Evolutionary conservation across 148 eudicot genomes (phyloP).

Genomic region (Rhododendron mucronatum): DNA sequence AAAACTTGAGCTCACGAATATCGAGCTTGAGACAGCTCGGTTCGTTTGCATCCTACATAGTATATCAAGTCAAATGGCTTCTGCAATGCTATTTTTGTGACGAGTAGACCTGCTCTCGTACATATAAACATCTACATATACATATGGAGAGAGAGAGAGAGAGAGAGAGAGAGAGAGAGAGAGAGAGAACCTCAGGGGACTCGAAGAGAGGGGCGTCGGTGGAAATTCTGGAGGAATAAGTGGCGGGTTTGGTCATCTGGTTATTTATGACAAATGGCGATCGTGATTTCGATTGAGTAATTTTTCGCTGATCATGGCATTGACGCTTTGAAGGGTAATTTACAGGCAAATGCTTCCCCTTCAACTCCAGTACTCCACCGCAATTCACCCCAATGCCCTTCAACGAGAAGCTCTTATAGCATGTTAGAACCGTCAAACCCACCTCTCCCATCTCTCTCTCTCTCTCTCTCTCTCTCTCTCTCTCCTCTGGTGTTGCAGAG

Average conservation of each 20-base stretch:
- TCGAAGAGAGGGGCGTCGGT: conserved; percentile 81
- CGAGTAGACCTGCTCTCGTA: no score
- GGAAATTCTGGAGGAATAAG: conserved; percentile 54
- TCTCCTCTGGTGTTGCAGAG: not conserved
- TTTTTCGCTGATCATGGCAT: not conserved
- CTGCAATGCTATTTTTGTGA: no score
- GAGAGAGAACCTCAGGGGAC: conserved; percentile 41
- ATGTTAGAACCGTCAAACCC: not conserved
- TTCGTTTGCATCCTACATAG: no score
- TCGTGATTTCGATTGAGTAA: not conserved
- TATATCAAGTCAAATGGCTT: no score
- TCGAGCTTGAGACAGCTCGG: no score
- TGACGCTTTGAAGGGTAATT: not conserved
- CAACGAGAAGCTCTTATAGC: not conserved
- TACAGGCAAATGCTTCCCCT: not conserved
- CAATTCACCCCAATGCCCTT: not conserved
- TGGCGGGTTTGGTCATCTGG: conserved; percentile 41
- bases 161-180: not conserved
- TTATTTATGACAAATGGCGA: conserved; percentile 12
- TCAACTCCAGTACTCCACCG: not conserved
- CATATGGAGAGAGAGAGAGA: no score
- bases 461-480: not conserved
- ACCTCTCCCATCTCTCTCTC: not conserved
- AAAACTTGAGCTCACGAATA: no score
- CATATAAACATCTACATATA: no score